phyloP scores from a whole-genome alignment of 2,329 filamentous ascomycete genomes.

The Sporothrix humicola region DNA sequence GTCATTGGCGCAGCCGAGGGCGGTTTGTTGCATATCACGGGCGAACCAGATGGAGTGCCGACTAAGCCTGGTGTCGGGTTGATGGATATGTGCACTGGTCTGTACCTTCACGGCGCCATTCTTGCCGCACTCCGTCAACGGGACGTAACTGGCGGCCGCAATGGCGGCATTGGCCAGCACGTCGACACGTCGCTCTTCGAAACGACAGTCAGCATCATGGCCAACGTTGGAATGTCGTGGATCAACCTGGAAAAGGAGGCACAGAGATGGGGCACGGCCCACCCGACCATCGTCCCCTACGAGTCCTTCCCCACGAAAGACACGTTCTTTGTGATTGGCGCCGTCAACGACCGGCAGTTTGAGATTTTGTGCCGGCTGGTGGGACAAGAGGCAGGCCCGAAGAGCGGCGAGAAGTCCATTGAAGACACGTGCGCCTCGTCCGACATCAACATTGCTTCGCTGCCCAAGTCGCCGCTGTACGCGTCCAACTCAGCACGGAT shows the following conservation, averaged over 20 bases:
- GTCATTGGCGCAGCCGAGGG: conserved; percentile 33
- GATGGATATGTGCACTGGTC: conserved; percentile 31
- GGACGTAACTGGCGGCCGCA: conserved; percentile 22
- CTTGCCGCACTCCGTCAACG: conserved; percentile 30
- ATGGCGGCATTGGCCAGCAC: conserved; percentile 30
- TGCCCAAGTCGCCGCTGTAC: not conserved
- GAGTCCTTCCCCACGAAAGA: conserved; percentile 1
- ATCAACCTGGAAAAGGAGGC: conserved; percentile 34
- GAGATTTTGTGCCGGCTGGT: conserved; percentile 13
- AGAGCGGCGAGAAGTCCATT: not conserved
- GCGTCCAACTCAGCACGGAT: conserved; percentile 16
- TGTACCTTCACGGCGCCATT: conserved; percentile 34
- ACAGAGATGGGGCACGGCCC: not conserved
- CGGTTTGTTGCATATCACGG: conserved; percentile 33
- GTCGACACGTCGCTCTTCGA: conserved; percentile 34
- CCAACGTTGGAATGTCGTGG: conserved; percentile 34
- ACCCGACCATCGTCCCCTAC: conserved; percentile 23
- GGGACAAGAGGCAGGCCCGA: not conserved
- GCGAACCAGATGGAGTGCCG: conserved; percentile 28
- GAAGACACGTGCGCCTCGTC: not conserved
- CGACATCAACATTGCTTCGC: not conserved
- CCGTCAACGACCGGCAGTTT: conserved; percentile 29
- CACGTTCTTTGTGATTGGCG: conserved; percentile 20
- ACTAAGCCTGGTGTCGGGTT: conserved; percentile 31
- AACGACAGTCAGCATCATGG: conserved; percentile 33